Base-by-base conservation (phyloP, 2,329 filamentous ascomycete species). In the Pseudovirgaria hyperparasitica region DNA sequence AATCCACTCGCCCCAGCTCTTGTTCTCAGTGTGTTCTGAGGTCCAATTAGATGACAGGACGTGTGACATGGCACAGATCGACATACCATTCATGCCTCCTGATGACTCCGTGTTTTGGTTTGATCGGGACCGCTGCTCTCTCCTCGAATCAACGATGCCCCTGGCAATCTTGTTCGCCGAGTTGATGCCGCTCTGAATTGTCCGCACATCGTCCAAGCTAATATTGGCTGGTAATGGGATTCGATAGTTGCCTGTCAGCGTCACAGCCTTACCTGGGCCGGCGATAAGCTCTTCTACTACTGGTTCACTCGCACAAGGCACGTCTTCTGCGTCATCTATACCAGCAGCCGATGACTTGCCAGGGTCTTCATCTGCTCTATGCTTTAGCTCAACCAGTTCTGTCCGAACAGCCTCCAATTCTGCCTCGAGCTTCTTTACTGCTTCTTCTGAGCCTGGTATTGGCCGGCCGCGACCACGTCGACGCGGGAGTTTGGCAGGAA, bases 1-100 rank as follows among this genome's bases (percentile, higher is more conserved):
- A 26, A 54, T 50, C 49, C 49, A 54, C 26, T 54, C 50, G 6
- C 45, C 34, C 50, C 50, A 54, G 18, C 43, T 43, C 37, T 25
- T 9, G 29, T 4, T 19, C 26, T 16, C 19, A 3, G 10, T 19
- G 16, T n/a, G n/a, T n/a, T n/a, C 9, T n/a, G 19, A 20, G 11
- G 9, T 9, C 9, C 9, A 20, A 20, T n/a, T 9, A 20, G 19
- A 20, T 9, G 9, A 20, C n/a, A 9, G 11, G 19, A 9, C 19
- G 9, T 9, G 11, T 20, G 19, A 9, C n/a, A n/a, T n/a, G n/a
- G n/a, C n/a, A n/a, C n/a, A n/a, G n/a, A n/a, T n/a, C n/a, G 9
- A 8, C 6, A 13, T 13, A 11, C 6, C n/a, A 11, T 13, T 19
- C 7, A 25, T 25, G 20, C n/a, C 16, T 16, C 12, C 22, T 22